Evolutionary conservation across 2,329 filamentous ascomycete genomes (phyloP), one percentile per base, ranked within the genome.

Genomic region (Penicillium sp.): DNA sequence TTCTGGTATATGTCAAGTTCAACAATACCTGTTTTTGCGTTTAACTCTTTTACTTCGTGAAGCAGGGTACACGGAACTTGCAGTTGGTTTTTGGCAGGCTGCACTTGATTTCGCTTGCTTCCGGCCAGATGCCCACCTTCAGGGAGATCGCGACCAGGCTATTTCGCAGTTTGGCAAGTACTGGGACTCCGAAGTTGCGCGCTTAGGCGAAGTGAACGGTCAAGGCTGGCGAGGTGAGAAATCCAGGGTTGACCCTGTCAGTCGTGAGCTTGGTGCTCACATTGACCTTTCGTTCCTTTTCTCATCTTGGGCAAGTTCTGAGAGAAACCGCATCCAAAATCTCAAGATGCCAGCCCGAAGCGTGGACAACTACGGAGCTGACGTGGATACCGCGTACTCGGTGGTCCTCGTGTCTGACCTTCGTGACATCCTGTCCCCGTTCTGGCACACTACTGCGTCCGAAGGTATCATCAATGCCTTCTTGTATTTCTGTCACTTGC

Each of bases 151-250:
- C 35, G 65, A 53, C 52, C 65, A 26, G 13, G 25, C 38, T 63
- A 14, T 77, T 30, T 48, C 67, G n/a, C 65, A 69, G 0, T 90
- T 97, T 63, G 80, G 85, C 52, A 83, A 88, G 2, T 97, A 95
- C 65, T 98, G 95, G 95, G 92, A 97, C 61, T 91, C 87, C 59
- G 94, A 97, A 71, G 83, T 87, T 0, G 81, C 90, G 0, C 85
- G 94, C 6, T 84, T 97, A 57, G 94, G 94, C 10, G 94, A 98
- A 68, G 70, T 77, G 0, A 82, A 80, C 1, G 88, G 92, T 2
- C 81, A 82, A 62, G 92, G 93, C 0, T 97, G 93, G 93, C 71
- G 65, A 26, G 73, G 65, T 22, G 67, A 56, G 33, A 62, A 59
- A 7, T 26, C 59, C 38, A 57, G 63, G 19, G 43, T 82, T 1